These are phyloP conservation scores for Candida ponderosae DNA, from an alignment of 805 yeast genomes.

Conservation along the genomic window DNA sequence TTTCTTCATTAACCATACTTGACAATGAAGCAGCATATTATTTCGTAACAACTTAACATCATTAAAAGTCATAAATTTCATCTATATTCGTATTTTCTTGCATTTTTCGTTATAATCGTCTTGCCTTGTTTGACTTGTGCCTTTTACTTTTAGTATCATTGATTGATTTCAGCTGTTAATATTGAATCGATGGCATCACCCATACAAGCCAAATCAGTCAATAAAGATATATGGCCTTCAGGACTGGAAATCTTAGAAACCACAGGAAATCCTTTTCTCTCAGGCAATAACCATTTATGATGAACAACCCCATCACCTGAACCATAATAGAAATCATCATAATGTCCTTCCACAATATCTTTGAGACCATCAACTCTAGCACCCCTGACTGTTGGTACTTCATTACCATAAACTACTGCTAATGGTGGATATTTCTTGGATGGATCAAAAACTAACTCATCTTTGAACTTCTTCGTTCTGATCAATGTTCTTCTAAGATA, in stretches of 20 bases:
- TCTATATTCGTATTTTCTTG: no score
- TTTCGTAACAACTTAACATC: no score
- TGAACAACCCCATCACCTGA: slow-evolving; percentile 94
- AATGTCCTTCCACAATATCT: slow-evolving; percentile 64
- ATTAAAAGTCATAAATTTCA: no score
- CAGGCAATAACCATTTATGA: slow-evolving; percentile 78
- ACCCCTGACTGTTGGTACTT: slow-evolving; percentile 81
- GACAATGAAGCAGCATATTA: no score
- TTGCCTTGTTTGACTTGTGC: background rate
- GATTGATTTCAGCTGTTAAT: slow-evolving; percentile 40
- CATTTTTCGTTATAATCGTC: background rate
- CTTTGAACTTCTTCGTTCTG: slow-evolving; percentile 49
- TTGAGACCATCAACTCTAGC: slow-evolving; percentile 54
- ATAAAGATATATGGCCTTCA: slow-evolving; percentile 71
- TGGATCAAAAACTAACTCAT: slow-evolving; percentile 47
- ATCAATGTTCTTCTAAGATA: slow-evolving; percentile 58
- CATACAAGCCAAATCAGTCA: slow-evolving; percentile 67
- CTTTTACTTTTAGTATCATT: background rate
- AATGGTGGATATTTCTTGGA: slow-evolving; percentile 69
- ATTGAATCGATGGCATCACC: slow-evolving; percentile 66
- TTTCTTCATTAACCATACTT: no score
- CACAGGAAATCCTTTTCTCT: slow-evolving; percentile 61
- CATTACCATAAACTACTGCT: slow-evolving; percentile 73
- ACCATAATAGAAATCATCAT: slow-evolving; percentile 72
- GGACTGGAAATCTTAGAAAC: slow-evolving; percentile 58